Conservation (phyloP, 169 alveolate species). For the Eimeria acervulina region DNA sequence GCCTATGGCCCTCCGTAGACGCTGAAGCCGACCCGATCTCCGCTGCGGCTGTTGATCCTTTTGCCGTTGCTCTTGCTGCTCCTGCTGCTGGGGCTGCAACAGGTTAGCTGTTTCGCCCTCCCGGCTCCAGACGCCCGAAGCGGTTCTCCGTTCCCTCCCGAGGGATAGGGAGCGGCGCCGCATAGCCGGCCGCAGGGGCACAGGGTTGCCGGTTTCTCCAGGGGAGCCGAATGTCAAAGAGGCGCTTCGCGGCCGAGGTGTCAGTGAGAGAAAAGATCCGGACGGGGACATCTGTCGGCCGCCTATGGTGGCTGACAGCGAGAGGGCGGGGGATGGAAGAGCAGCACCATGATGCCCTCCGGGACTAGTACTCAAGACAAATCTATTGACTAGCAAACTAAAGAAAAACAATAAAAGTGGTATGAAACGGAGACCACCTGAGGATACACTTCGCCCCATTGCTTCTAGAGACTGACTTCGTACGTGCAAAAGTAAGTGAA, state of each 20-base stretch:
- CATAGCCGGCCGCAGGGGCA: too few relatives aligned
- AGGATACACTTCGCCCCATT: neutral
- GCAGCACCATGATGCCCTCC: neutral
- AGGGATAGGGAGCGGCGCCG: neutral
- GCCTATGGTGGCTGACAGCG: neutral
- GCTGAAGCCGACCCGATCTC: neutral
- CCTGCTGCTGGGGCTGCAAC: neutral
- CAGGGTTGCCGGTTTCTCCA: neutral
- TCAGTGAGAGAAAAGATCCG: neutral
- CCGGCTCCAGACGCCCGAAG: slow-evolving; percentile 8
- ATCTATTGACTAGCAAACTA: neutral
- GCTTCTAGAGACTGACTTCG: neutral
- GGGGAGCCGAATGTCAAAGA: neutral
- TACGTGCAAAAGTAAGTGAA: neutral
- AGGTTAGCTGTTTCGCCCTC: neutral
- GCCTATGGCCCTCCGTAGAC: neutral
- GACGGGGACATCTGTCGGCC: neutral
- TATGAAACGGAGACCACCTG: neutral
- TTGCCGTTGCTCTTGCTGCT: neutral
- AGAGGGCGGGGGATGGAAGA: neutral
- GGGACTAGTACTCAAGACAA: neutral
- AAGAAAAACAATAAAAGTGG: neutral
- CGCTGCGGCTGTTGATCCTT: neutral
- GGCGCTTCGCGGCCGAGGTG: neutral
- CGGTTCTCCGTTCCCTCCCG: neutral